phyloP scores from a whole-genome alignment of 176 grass and related monocot genomes.

The Musa schizocarpa region DNA sequence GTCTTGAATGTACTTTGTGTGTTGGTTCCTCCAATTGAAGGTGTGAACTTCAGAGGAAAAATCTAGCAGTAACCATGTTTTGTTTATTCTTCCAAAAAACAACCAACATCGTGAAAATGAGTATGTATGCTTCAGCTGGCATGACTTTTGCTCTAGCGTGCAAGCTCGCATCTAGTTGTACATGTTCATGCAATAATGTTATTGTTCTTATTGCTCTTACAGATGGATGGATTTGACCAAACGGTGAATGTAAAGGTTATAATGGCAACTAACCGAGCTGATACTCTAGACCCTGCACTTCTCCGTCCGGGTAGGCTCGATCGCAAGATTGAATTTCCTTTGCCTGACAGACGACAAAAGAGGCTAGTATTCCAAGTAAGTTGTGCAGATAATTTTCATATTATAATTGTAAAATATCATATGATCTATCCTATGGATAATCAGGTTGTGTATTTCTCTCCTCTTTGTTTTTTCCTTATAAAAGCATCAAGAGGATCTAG shows the following conservation, averaged over 20 bases:
- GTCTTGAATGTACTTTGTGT: too few relatives aligned
- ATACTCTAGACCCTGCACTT: slow-evolving; percentile 92
- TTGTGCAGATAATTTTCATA: neutral
- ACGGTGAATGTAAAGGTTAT: slow-evolving; percentile 99
- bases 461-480: neutral
- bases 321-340: slow-evolving; percentile 96
- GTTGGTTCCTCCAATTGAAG: too few relatives aligned
- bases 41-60: neutral
- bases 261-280: slow-evolving; percentile 98
- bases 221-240: slow-evolving; percentile 99
- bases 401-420: neutral
- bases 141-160: neutral
- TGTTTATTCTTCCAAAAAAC: neutral
- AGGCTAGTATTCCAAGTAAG: slow-evolving; percentile 96
- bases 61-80: neutral
- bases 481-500: too few relatives aligned
- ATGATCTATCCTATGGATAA: neutral
- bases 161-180: neutral
- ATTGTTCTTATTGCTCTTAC: slow-evolving; percentile 18
- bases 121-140: neutral
- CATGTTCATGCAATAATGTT: neutral
- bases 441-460: neutral
- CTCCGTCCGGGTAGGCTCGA: slow-evolving; percentile 87
- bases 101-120: too few relatives aligned
- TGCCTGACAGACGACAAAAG: slow-evolving; percentile 87